phyloP scores from a whole-genome alignment of 371 early-diverging fungal genomes.

The Circinella minor region DNA sequence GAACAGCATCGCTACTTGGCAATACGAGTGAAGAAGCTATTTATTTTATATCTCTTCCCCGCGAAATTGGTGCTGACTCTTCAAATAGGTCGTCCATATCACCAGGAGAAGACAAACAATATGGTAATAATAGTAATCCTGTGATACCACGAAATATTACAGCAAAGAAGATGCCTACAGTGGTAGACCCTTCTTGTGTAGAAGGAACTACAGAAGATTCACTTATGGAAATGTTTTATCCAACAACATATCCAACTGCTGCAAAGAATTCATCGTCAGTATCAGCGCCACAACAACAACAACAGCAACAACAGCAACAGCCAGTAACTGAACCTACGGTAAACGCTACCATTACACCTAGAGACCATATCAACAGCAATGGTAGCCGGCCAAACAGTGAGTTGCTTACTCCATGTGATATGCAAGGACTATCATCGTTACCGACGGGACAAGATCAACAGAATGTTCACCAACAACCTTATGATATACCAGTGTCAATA shows the following conservation, averaged over 20 bases:
- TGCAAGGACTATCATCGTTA: too few relatives aligned
- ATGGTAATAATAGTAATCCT: neutral
- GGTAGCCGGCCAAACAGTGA: neutral
- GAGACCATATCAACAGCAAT: neutral
- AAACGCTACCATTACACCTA: neutral
- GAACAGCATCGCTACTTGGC: neutral
- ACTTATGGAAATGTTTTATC: slow-evolving; percentile 3
- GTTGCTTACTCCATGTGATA: too few relatives aligned
- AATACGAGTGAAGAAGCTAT: slow-evolving; percentile 4
- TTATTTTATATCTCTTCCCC: neutral
- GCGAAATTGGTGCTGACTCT: neutral
- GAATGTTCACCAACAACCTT: too few relatives aligned
- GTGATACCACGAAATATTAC: neutral
- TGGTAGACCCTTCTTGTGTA: neutral
- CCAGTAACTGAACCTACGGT: neutral
- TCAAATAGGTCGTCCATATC: neutral
- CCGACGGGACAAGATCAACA: too few relatives aligned
- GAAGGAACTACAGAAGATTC: neutral
- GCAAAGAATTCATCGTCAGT: neutral
- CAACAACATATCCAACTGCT: neutral
- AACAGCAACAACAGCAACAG: neutral
- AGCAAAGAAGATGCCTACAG: too few relatives aligned
- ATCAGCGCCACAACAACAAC: neutral
- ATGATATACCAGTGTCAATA: too few relatives aligned
- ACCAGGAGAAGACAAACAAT: neutral